Base-by-base conservation (phyloP, 768 basidiomycete species). In the Megacollybia marginata region DNA sequence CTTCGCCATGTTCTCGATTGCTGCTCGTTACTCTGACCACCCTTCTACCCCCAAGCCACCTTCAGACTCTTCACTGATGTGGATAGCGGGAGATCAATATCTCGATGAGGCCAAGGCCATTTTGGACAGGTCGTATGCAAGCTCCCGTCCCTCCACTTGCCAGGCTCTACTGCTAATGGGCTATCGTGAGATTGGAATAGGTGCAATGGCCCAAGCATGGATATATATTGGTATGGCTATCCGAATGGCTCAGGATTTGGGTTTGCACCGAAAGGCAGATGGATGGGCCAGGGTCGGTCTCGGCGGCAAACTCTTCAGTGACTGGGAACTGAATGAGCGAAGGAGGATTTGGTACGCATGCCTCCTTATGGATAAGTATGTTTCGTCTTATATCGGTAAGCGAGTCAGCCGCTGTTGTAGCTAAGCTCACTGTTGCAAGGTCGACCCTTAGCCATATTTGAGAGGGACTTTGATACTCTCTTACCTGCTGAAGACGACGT, bases 201-300 rank as follows among this genome's bases (percentile, higher is more conserved):
- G 88, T 42, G 81, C 88, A 15, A 94, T 92, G 90, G 84, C 85
- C 8, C 80, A 85, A 63, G 84, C 88, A 32, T 94, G 91, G 92
- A 76, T 82, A 9, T 90, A 85, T 59, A 77, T 83, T 16, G 90
- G 91, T 10, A 88, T 90, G 85, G 90, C 86, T 0, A 83, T 93
- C 34, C 77, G 92, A n/a, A 92, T 93, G 89, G 89, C 89, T 13
- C 89, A 90, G 65, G 89, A 92, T 64, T 64, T 92, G 48, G 89
- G 89, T 8, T 79, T 92, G 76, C 89, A 92, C 59, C 76, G 87
- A 33, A 76, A 75, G 55, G 85, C 90, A 31, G 88, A 91, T 59
- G 80, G 82, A 28, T 92, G 89, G 88, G 75, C 76, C 16, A 66
- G 82, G 23, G 76, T 62, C 49, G 78, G 71, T 13, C 71, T 80